phyloP scores from a whole-genome alignment of 495 filamentous ascomycete genomes.

The Thermochaetoides thermophila region DNA sequence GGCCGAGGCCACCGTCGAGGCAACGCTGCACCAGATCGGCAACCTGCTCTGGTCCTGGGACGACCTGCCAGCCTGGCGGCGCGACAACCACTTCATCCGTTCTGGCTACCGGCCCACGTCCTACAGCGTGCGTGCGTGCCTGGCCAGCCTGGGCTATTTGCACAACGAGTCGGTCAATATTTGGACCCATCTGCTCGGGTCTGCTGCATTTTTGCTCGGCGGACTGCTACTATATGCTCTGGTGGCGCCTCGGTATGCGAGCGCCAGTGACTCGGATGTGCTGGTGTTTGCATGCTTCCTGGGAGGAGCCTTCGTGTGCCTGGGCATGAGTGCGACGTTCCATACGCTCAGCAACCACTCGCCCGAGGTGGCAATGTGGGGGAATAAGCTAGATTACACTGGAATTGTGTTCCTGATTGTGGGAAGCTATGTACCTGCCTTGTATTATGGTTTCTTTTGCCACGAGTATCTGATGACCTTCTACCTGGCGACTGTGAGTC shows the following conservation, averaged over 20 bases:
- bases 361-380: slow-evolving; percentile 27
- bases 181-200: slow-evolving; percentile 68
- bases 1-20: slow-evolving; percentile 16
- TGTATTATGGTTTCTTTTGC: slow-evolving; percentile 80
- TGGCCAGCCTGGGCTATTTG: slow-evolving; percentile 22
- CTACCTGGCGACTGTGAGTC: slow-evolving; percentile 61
- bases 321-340: slow-evolving; percentile 73
- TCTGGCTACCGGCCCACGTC: slow-evolving; percentile 26
- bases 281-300: slow-evolving; percentile 69
- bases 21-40: slow-evolving; percentile 12
- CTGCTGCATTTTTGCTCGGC: slow-evolving; percentile 35
- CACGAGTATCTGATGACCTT: slow-evolving; percentile 40
- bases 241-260: slow-evolving; percentile 50
- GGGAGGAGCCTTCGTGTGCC: slow-evolving; percentile 53
- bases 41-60: slow-evolving; percentile 21
- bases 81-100: slow-evolving; percentile 31
- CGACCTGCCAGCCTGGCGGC: slow-evolving; percentile 30
- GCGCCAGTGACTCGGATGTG: slow-evolving; percentile 49
- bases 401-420: slow-evolving; percentile 83
- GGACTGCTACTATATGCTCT: slow-evolving; percentile 17
- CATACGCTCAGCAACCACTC: slow-evolving; percentile 32
- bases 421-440: slow-evolving; percentile 70
- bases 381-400: slow-evolving; percentile 65
- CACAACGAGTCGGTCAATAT: slow-evolving; percentile 95
- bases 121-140: slow-evolving; percentile 23